A percentile compares a stretch with the other conserved stretches of the same genome.
These are phyloP conservation scores for Lachnum nothofagi DNA, from an alignment of 2,329 filamentous ascomycete genomes.

Conservation along the genomic window DNA sequence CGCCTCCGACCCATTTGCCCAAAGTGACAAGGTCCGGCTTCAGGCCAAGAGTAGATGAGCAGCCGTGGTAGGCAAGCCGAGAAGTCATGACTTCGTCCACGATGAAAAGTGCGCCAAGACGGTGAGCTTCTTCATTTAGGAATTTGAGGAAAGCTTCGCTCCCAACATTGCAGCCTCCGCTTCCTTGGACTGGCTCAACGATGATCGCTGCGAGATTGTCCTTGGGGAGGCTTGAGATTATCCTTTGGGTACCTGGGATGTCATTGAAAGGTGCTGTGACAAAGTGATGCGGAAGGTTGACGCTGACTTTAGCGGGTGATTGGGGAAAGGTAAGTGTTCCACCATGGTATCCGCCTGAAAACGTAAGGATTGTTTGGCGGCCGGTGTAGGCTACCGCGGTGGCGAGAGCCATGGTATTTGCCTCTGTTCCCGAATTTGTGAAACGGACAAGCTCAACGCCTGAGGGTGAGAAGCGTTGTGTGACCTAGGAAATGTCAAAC, in stretches of 20 bases:
- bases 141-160: conserved; percentile 18
- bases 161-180: conserved; percentile 53
- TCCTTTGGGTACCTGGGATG: conserved; percentile 38
- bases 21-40: conserved; percentile 58
- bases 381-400: conserved; percentile 20
- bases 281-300: conserved; percentile 25
- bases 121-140: conserved; percentile 15
- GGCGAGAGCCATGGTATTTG: conserved; percentile 56
- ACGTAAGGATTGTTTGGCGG: conserved; percentile 22
- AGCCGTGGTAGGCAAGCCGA: conserved; percentile 48
- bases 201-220: conserved; percentile 48
- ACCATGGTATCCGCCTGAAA: conserved; percentile 26
- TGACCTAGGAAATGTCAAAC: conserved; percentile 33
- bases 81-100: conserved; percentile 70
- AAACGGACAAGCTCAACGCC: conserved; percentile 53
- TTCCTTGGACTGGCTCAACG: conserved; percentile 62
- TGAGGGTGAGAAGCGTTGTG: conserved; percentile 42
- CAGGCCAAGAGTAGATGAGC: conserved; percentile 40
- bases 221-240: conserved; percentile 35
- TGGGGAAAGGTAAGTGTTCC: conserved; percentile 40
- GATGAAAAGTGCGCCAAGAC: conserved; percentile 53
- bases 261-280: conserved; percentile 60
- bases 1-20: conserved; percentile 64
- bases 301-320: conserved; percentile 36
- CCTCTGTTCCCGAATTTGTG: conserved; percentile 62